phyloP scores from a whole-genome alignment of 305 asterid species.

The Solanum aculeatissimum region DNA sequence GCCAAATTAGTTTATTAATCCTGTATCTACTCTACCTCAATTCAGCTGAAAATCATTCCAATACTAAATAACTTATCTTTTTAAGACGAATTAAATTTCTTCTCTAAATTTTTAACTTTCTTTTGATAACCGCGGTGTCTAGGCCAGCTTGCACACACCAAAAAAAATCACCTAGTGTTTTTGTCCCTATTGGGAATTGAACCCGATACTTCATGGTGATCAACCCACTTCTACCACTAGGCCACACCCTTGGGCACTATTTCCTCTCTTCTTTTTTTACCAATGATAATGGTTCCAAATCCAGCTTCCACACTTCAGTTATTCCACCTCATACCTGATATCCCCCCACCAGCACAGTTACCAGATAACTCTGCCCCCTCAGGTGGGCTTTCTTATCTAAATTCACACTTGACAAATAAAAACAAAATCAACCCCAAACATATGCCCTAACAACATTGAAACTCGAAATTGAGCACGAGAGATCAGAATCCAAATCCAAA shows the following conservation, averaged over 20 bases:
- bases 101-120: background rate
- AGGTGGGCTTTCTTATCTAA: background rate
- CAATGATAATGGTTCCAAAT: background rate
- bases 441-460: background rate
- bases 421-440: background rate
- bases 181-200: background rate
- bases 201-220: background rate
- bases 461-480: background rate
- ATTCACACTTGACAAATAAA: background rate
- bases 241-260: background rate
- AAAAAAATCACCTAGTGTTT: background rate
- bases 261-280: background rate
- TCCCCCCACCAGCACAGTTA: background rate
- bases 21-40: background rate
- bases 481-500: background rate
- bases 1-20: background rate
- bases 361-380: background rate
- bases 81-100: background rate
- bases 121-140: background rate
- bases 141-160: background rate
- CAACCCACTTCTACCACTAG: background rate
- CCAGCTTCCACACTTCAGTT: background rate
- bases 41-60: background rate
- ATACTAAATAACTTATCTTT: background rate
- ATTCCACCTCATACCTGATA: background rate